A percentile compares a stretch with the other conserved stretches of the same genome.
These are phyloP conservation scores for Theileria parva DNA, from an alignment of 169 alveolate genomes.

Conservation along the genomic window DNA sequence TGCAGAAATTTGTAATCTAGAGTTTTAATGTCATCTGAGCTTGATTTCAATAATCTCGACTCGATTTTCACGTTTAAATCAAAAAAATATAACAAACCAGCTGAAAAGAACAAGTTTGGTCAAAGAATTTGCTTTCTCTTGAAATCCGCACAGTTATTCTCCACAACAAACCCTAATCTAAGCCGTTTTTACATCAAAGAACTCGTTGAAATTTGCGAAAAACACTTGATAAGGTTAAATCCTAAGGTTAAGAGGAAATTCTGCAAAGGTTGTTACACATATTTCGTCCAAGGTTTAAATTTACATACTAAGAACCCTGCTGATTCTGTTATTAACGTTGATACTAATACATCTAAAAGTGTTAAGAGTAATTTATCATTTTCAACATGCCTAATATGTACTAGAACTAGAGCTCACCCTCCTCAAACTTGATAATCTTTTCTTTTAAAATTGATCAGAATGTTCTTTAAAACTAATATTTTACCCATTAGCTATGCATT, in stretches of 20 bases:
- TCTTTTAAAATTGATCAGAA: no score
- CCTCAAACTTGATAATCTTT: neutral
- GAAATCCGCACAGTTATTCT: conserved; percentile 42
- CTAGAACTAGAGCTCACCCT: conserved; percentile 36
- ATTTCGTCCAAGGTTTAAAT: conserved; percentile 24
- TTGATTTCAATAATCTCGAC: neutral
- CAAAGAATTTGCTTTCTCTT: conserved; percentile 30
- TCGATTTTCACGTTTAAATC: conserved; percentile 10
- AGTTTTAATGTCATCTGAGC: conserved; percentile 7
- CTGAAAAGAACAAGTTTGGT: conserved; percentile 25
- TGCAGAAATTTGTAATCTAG: neutral
- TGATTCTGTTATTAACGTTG: neutral
- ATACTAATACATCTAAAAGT: neutral
- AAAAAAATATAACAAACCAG: conserved; percentile 8
- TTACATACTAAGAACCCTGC: neutral
- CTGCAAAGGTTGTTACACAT: conserved; percentile 61
- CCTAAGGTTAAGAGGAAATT: conserved; percentile 18
- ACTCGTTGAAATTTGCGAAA: conserved; percentile 47
- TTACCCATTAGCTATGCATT: neutral
- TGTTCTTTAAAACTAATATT: neutral
- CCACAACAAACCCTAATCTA: conserved; percentile 30
- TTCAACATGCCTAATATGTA: conserved; percentile 47
- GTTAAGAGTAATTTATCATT: neutral
- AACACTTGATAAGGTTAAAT: conserved; percentile 50
- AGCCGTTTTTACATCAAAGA: conserved; percentile 50